Evolutionary conservation across 305 asterid genomes (phyloP).

Genomic region (Coffea humblotiana): DNA sequence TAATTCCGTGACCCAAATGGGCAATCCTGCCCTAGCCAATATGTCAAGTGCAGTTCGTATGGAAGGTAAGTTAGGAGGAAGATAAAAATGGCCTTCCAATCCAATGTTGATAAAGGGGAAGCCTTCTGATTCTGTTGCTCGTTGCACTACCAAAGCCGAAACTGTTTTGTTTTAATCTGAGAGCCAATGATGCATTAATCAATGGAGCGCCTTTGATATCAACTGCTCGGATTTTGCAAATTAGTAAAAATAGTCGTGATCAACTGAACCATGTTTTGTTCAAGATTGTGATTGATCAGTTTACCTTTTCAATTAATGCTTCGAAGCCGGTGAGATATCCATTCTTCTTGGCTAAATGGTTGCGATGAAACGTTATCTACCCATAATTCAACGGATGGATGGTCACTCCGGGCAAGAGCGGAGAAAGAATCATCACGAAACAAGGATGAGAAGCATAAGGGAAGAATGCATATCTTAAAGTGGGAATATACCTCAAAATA

Average conservation of each 20-base stretch:
- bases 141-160: conserved; percentile 32
- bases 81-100: conserved; percentile 33
- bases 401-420: conserved; percentile 27
- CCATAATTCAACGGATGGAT: conserved; percentile 44
- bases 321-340: conserved; percentile 52
- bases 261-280: no score
- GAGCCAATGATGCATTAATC: conserved; percentile 24
- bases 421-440: background rate
- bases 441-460: no score
- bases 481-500: conserved; percentile 28
- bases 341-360: conserved; percentile 48
- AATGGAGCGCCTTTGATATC: conserved; percentile 22
- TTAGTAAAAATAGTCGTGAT: background rate
- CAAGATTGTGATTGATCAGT: no score
- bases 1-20: conserved; percentile 53
- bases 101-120: conserved; percentile 35
- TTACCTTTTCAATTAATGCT: conserved; percentile 44
- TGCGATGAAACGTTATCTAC: conserved; percentile 58
- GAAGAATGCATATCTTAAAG: background rate
- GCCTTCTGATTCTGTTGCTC: conserved; percentile 15
- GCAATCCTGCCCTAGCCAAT: conserved; percentile 29
- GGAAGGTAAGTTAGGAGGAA: conserved; percentile 28
- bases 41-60: conserved; percentile 45
- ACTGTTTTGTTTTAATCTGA: conserved; percentile 4
- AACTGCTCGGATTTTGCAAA: conserved; percentile 23